Conservation (phyloP, 805 yeast species). For the Wickerhamomyces alni region DNA sequence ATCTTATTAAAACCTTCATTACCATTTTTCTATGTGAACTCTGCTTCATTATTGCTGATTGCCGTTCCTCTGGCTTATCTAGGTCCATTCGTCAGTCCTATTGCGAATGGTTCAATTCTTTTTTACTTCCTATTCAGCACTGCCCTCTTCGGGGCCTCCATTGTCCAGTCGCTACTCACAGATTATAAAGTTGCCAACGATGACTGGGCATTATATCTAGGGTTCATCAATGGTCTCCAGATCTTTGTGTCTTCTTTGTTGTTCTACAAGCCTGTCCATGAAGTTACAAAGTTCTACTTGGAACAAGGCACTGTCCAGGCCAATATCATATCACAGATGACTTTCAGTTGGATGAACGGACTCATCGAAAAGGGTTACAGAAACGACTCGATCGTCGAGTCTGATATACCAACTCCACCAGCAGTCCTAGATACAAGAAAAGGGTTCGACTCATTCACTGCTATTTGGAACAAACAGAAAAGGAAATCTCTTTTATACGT, state of each 20-base stretch:
- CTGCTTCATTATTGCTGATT: constrained; percentile 16
- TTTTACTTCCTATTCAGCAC: constrained; percentile 67
- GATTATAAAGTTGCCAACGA: constrained; percentile 16
- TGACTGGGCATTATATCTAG: constrained; percentile 24
- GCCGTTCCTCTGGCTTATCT: constrained; percentile 38
- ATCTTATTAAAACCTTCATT: constrained; percentile 1
- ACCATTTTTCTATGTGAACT: constrained; percentile 7
- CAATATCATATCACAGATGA: constrained; percentile 66
- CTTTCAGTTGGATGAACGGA: constrained; percentile 89
- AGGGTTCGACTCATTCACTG: constrained; percentile 43
- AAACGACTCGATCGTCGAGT: constrained; percentile 39
- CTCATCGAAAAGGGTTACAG: constrained; percentile 72
- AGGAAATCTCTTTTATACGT: constrained; percentile 53
- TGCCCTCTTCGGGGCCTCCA: constrained; percentile 38
- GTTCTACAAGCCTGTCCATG: constrained; percentile 33
- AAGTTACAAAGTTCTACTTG: constrained; percentile 28
- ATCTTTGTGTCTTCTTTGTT: constrained; percentile 28
- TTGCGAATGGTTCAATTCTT: constrained; percentile 64
- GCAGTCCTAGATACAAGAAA: constrained; percentile 48
- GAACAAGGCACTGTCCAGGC: constrained; percentile 47
- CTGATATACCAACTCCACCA: constrained; percentile 81
- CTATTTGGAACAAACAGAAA: constrained; percentile 55
- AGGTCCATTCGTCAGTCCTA: constrained; percentile 35
- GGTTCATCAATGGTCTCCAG: constrained; percentile 23
- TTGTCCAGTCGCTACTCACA: constrained; percentile 33